Evolutionary conservation across 2,329 filamentous ascomycete genomes (phyloP).

Genomic region (Aspergillus brunneoviolaceus): DNA sequence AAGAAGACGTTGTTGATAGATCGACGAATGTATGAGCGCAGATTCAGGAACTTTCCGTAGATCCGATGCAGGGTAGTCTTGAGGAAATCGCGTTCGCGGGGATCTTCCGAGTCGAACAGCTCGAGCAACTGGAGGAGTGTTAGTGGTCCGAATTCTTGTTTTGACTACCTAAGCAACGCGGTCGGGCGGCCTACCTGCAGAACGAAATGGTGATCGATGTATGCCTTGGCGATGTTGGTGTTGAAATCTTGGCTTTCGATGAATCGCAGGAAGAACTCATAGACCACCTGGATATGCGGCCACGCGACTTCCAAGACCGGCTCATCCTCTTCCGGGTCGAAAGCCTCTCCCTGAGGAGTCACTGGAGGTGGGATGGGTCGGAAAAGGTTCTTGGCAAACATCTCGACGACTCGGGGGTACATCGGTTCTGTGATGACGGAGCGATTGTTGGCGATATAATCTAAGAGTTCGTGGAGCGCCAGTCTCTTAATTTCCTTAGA

Average conservation of each 20-base stretch:
- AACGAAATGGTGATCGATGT: slow-evolving; percentile 97
- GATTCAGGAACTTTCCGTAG: slow-evolving; percentile 97
- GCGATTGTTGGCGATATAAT: slow-evolving; percentile 97
- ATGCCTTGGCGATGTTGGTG: slow-evolving; percentile 98
- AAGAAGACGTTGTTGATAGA: slow-evolving; percentile 99
- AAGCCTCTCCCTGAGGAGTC: slow-evolving; percentile 96
- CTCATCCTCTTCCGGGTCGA: slow-evolving; percentile 97
- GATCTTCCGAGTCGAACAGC: slow-evolving; percentile 96
- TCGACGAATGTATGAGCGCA: slow-evolving; percentile 92
- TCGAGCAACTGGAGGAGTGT: slow-evolving; percentile 68
- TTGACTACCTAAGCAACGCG: not conserved
- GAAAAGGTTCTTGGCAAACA: slow-evolving; percentile 99
- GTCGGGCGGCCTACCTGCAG: slow-evolving; percentile 58
- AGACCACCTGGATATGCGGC: slow-evolving; percentile 99
- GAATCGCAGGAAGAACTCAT: slow-evolving; percentile 98
- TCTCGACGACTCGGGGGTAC: slow-evolving; percentile 97
- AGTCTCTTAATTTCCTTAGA: slow-evolving; percentile 99
- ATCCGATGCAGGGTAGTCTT: slow-evolving; percentile 98
- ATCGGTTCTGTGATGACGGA: slow-evolving; percentile 98
- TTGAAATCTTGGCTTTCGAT: slow-evolving; percentile 99
- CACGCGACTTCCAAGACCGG: slow-evolving; percentile 96
- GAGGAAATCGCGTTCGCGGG: slow-evolving; percentile 91
- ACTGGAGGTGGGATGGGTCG: slow-evolving; percentile 94
- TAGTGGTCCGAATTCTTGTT: slow-evolving; percentile 2
- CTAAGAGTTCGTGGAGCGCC: slow-evolving; percentile 89